Conservation (phyloP, 345 rosid genomes). For the Cardamine resedifolia region DNA sequence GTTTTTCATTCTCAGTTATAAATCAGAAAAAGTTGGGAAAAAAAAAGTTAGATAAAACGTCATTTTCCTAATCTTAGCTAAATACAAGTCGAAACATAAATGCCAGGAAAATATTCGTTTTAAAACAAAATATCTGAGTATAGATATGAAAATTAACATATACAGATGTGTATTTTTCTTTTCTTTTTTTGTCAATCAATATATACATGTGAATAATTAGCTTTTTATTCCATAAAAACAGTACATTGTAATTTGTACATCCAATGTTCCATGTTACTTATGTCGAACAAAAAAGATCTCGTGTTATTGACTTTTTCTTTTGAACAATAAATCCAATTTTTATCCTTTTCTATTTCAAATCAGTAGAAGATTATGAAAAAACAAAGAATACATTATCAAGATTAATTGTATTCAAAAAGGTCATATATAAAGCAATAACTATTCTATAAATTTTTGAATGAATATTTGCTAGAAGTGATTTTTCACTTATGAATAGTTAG, state of each 20-base stretch:
- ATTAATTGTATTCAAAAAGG: neutral
- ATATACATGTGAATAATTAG: neutral
- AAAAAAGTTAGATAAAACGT: neutral
- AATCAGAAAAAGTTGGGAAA: neutral
- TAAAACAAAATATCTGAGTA: neutral
- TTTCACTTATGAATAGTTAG: neutral
- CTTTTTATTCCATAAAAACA: neutral
- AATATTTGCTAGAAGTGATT: neutral
- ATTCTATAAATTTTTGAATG: neutral
- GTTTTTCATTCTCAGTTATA: constrained; percentile 4
- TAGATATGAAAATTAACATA: neutral
- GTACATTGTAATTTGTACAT: neutral
- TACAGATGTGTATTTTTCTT: no score
- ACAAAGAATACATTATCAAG: no score
- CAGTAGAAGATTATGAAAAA: neutral
- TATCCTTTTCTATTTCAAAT: neutral
- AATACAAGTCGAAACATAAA: constrained; percentile 13
- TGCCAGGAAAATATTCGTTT: neutral
- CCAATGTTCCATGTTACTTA: constrained; percentile 1
- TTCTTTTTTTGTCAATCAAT: no score
- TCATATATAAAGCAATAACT: neutral
- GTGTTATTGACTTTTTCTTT: neutral
- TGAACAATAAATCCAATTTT: neutral
- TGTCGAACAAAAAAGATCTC: neutral
- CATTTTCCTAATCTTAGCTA: constrained; percentile 25